Evolutionary conservation across 2,329 filamentous ascomycete genomes (phyloP).

Genomic region (Cyphellophora europaea): DNA sequence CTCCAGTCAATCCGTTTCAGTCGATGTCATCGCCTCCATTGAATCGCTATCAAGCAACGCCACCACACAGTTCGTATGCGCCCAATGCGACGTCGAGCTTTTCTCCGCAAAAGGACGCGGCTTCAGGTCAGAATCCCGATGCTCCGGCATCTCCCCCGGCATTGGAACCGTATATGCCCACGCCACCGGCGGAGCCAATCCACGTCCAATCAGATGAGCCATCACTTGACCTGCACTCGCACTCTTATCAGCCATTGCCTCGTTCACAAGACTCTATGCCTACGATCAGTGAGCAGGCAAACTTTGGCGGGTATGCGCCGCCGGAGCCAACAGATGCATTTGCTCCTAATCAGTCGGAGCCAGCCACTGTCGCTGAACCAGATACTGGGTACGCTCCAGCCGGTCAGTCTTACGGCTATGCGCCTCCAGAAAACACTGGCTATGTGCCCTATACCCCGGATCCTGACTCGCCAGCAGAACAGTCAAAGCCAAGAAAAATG

Average conservation of each 20-base stretch:
- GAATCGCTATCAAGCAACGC: conserved; percentile 11
- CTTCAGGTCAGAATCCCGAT: too few species aligned
- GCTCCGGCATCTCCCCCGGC: too few species aligned
- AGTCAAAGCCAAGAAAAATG: conserved; percentile 61
- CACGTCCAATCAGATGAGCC: conserved; percentile 7
- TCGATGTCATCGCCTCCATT: conserved; percentile 13
- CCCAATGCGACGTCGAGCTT: conserved; percentile 23
- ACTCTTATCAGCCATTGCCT: not conserved
- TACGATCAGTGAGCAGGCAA: not conserved
- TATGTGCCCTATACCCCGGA: conserved; percentile 24
- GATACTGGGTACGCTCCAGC: too few species aligned
- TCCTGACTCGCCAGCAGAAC: conserved; percentile 45
- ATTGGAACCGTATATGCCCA: conserved; percentile 19
- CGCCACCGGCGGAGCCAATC: conserved; percentile 11
- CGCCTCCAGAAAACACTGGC: conserved; percentile 25
- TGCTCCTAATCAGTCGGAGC: conserved; percentile 2
- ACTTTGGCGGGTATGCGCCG: conserved; percentile 8
- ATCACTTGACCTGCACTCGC: not conserved
- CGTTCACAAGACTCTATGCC: not conserved
- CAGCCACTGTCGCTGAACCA: too few species aligned
- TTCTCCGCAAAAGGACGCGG: not conserved
- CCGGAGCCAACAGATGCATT: not conserved
- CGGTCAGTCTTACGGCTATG: conserved; percentile 17
- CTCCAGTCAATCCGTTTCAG: conserved; percentile 21
- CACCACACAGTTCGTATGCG: conserved; percentile 14